phyloP scores from a whole-genome alignment of 2,329 filamentous ascomycete genomes.

The Aureobasidium sp. region DNA sequence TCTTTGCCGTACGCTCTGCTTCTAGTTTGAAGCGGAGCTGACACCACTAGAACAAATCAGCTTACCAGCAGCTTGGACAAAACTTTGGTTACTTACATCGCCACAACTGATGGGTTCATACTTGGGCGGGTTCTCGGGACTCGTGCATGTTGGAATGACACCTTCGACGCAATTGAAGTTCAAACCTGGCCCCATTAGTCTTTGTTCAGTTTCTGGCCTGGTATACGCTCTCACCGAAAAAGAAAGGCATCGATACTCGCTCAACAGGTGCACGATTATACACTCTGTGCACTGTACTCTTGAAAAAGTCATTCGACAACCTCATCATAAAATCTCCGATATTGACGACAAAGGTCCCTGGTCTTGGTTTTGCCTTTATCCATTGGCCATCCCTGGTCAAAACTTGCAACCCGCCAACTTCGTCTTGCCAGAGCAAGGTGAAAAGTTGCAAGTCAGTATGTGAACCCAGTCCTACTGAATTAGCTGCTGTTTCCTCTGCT shows the following conservation, averaged over 20 bases:
- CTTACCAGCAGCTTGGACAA: background rate
- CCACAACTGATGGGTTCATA: slow-evolving; percentile 36
- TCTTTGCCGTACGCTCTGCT: background rate
- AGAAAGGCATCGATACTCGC: slow-evolving; percentile 51
- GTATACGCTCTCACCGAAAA: slow-evolving; percentile 37
- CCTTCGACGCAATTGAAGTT: slow-evolving; percentile 35
- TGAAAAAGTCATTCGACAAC: slow-evolving; percentile 48
- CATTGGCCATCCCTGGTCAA: slow-evolving; percentile 33
- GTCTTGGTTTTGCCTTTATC: slow-evolving; percentile 38
- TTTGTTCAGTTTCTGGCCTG: background rate
- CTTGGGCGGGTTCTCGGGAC: slow-evolving; percentile 40
- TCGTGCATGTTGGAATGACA: slow-evolving; percentile 43
- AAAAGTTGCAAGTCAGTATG: slow-evolving; percentile 42
- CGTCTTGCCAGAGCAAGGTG: slow-evolving; percentile 39
- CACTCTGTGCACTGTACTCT: slow-evolving; percentile 49
- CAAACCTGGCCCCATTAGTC: background rate
- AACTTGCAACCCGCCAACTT: slow-evolving; percentile 35
- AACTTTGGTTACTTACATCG: background rate
- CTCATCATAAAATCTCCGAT: slow-evolving; percentile 33
- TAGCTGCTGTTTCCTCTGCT: background rate
- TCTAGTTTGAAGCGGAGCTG: slow-evolving; percentile 3
- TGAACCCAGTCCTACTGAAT: slow-evolving; percentile 25
- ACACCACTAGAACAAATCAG: background rate
- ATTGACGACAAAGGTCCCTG: slow-evolving; percentile 42
- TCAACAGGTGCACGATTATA: slow-evolving; percentile 46